Evolutionary conservation across 2,329 filamentous ascomycete species (phyloP), one percentile per base, ranked within the genome.

Genomic region (Fusarium transvaalense): DNA sequence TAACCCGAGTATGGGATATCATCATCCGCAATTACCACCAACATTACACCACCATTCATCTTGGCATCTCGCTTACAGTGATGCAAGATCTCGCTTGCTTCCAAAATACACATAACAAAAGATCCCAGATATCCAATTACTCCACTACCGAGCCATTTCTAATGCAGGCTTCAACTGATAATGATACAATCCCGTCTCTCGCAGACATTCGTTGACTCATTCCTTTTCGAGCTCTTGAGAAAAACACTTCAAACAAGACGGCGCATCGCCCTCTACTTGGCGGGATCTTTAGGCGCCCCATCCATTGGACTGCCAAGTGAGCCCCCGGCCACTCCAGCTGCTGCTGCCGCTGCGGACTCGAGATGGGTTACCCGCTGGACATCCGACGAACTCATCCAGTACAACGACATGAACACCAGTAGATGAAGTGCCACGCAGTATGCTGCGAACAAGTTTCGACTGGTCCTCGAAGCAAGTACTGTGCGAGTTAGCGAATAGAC

Each of bases 341-440:
- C 83, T 10, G 77, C 81, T 13, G 78, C 80, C 3, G 80, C 80
- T 31, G 79, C 77, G 60, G 85, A 83, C 47, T 87, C 85, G 53
- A 90, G 79, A 66, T 85, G 82, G 71, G 83, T 86, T 46, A 85
- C 85, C 75, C 91, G 87, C 76, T 90, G 89, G 34, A 89, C 85
- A 73, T 93, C 88, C 31, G 84, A 82, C 5, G 88, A 87, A 61
- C 92, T 92, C 76, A 94, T 89, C 88, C 90, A 94, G 80, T 95
- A 98, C 64, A 98, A 82, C 79, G 93, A 91, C 71, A 91, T 84
- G 76, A 99, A 96, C 4, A 98, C 90, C 47, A 99, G 81, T 43
- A 97, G 76, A 82, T 99, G 96, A 71, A 99, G 84, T 34, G 90
- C 93, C 35, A 97, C 83, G 78, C 95, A 97, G 79, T 99, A 99